Evolutionary conservation across 1,284 basidiomycete genomes (phyloP), one percentile per base, ranked within the genome.

Genomic region (Takashimella koratensis): DNA sequence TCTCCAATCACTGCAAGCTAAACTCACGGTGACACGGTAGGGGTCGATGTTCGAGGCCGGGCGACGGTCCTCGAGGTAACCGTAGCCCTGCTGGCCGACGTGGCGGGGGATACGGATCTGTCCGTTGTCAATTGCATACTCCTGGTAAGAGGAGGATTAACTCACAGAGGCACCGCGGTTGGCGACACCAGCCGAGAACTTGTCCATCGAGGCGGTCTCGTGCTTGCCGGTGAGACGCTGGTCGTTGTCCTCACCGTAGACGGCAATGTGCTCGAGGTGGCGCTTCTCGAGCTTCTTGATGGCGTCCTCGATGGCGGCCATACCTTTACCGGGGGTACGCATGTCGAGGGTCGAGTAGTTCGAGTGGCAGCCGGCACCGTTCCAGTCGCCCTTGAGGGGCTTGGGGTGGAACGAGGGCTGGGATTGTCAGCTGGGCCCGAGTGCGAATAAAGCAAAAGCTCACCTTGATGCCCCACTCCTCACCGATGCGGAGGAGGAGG

Each of bases 391-490:
- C 67, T 72, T 79, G 70, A 98, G 87, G 59, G 95, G 95, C 80
- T 99, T 99, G 75, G 96, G 96, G 84, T 99, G 96, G 91, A 98
- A 92, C 64, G 94, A 81, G 65, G 79, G 73, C n/a, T n/a, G n/a
- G n/a, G n/a, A n/a, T n/a, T n/a, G n/a, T n/a, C n/a, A 52, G 16
- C 13, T 12, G n/a, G 16, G 3, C 23, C 39, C 21, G 20, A 56
- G 41, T 43, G 10, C 3, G n/a, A 40, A 19, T 26, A 11, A 19
- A 19, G 36, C 22, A 22, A 12, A 22, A 11, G 24, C 40, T 94
- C n/a, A n/a, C n/a, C 79, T 93, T 96, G 81, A 97, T 81, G 63
- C 87, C 90, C 95, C 95, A 99, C 79, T 98, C 93, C 79, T 98
- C 95, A 63, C 95, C 92, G 66, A 95, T 86, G 67, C 92, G 88